phyloP scores from a whole-genome alignment of 345 rosid genomes.

The Microcos paniculata region DNA sequence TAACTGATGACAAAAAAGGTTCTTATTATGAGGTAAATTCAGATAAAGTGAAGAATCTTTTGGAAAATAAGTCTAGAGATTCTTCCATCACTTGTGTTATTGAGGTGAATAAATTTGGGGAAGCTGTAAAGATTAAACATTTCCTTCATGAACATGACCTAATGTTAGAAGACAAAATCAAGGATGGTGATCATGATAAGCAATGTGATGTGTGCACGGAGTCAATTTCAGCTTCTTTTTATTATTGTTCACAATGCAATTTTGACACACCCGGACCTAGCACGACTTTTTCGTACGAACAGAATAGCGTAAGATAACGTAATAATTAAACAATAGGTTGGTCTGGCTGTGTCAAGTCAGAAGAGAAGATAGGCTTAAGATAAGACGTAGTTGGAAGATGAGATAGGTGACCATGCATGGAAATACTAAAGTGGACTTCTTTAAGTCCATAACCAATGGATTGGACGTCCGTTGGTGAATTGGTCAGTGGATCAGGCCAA shows the following conservation, averaged over 20 bases:
- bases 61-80: not conserved
- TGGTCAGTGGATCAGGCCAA: too few species aligned
- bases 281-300: too few species aligned
- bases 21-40: not conserved
- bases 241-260: conserved; percentile 16
- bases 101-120: not conserved
- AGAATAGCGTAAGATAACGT: too few species aligned
- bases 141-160: not conserved
- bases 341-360: too few species aligned
- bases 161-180: not conserved
- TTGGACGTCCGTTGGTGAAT: too few species aligned
- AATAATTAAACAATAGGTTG: too few species aligned
- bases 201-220: not conserved
- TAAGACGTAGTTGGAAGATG: too few species aligned
- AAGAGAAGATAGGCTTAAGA: too few species aligned
- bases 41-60: not conserved
- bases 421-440: too few species aligned
- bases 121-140: not conserved
- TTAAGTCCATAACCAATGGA: too few species aligned
- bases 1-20: not conserved
- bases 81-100: not conserved
- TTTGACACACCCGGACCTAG: too few species aligned
- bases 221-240: not conserved
- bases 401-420: too few species aligned
- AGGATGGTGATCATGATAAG: not conserved